Evolutionary conservation across 768 basidiomycete genomes (phyloP).

Genomic region (Lyophyllum decastes): DNA sequence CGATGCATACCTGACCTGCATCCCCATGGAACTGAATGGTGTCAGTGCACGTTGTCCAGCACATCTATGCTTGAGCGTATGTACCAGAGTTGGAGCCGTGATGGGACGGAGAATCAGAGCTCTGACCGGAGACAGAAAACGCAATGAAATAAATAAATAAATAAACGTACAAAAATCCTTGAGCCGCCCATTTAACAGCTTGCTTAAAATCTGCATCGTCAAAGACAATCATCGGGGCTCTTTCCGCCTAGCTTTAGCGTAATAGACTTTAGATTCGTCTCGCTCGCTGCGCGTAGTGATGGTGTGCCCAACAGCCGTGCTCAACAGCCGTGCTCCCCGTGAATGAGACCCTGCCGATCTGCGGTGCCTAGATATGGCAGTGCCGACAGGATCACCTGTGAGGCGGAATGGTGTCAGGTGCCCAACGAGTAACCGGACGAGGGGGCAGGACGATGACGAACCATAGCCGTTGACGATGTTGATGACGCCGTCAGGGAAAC

Average conservation of each 20-base stretch:
- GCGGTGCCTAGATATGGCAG: slow-evolving; percentile 72
- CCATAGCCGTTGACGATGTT: too few relatives aligned
- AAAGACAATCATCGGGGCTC: slow-evolving; percentile 63
- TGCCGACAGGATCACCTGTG: slow-evolving; percentile 44
- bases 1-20: background rate
- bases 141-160: background rate
- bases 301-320: slow-evolving; percentile 66
- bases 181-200: slow-evolving; percentile 64
- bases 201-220: slow-evolving; percentile 65
- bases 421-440: too few relatives aligned
- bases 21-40: background rate
- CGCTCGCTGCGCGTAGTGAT: slow-evolving; percentile 73
- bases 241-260: slow-evolving; percentile 80
- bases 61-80: too few relatives aligned
- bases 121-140: background rate
- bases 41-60: too few relatives aligned
- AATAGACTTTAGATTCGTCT: slow-evolving; percentile 76
- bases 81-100: background rate
- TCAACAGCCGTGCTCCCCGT: slow-evolving; percentile 71
- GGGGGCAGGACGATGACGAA: too few relatives aligned
- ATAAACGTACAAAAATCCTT: slow-evolving; percentile 64
- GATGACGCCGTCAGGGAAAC: too few relatives aligned
- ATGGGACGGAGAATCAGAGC: background rate
- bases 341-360: slow-evolving; percentile 59
- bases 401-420: too few relatives aligned